phyloP scores from a whole-genome alignment of 1,139 yeast genomes.

The Pneumocystis murina region DNA sequence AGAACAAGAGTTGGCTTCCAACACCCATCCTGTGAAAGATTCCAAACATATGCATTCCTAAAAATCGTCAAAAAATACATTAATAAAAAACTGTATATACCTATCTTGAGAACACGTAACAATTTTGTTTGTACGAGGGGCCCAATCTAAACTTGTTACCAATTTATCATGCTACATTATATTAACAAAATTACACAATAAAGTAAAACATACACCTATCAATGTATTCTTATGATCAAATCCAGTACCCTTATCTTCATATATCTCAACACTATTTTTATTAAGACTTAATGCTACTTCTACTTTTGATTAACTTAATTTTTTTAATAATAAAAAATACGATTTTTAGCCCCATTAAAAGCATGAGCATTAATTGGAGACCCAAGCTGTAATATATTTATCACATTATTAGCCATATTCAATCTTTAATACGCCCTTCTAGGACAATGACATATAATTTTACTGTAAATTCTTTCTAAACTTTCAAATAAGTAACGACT shows the following conservation, averaged over 20 bases:
- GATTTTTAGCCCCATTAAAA: slow-evolving; percentile 8
- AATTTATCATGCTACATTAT: slow-evolving; percentile 61
- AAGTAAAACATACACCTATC: background rate
- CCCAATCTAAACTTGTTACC: slow-evolving; percentile 86
- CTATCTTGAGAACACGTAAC: slow-evolving; percentile 93
- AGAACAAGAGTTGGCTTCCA: slow-evolving; percentile 85
- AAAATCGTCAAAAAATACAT: background rate
- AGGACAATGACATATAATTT: background rate
- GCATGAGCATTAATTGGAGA: slow-evolving; percentile 12
- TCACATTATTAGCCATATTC: background rate
- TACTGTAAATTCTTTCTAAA: background rate
- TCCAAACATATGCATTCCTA: slow-evolving; percentile 94
- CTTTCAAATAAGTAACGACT: background rate
- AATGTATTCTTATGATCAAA: background rate
- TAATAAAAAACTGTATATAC: background rate
- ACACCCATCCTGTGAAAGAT: slow-evolving; percentile 41
- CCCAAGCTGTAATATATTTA: background rate
- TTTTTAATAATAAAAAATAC: background rate
- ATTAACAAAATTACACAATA: background rate
- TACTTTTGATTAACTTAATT: background rate
- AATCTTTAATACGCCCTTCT: background rate
- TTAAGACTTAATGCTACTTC: background rate
- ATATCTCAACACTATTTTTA: background rate
- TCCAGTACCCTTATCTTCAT: background rate
- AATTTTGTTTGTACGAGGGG: slow-evolving; percentile 63